Percentiles rank a stretch among this genome's conserved stretches.
These are phyloP conservation scores for Mortierella alpina DNA, from an alignment of 192 early-diverging fungal species.

Conservation along the genomic window DNA sequence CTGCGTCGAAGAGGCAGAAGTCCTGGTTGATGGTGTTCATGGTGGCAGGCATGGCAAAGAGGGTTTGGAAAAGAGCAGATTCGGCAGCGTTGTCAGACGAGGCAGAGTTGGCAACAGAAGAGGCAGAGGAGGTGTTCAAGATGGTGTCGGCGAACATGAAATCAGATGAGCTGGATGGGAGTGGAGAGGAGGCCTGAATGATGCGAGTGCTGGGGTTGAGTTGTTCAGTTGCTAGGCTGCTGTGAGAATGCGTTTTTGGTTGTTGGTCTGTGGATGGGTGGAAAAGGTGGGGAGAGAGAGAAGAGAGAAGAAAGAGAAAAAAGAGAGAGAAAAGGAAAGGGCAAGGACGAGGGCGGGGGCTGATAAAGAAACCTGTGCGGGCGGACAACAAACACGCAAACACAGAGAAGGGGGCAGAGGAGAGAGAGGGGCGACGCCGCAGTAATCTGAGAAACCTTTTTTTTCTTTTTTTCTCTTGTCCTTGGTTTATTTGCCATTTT, in stretches of 20 bases:
- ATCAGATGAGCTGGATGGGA: neutral
- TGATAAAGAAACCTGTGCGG: neutral
- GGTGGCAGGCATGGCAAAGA: conserved; percentile 48
- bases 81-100: conserved; percentile 31
- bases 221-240: neutral
- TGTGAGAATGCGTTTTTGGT: neutral
- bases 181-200: conserved; percentile 19
- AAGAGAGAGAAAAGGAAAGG: neutral
- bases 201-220: neutral
- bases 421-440: conserved; percentile 5
- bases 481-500: neutral
- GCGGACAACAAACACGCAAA: neutral
- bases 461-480: neutral
- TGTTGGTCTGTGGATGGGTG: neutral
- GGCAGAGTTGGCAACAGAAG: conserved; percentile 14
- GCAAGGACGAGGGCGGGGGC: neutral
- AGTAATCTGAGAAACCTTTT: conserved; percentile 12
- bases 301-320: conserved; percentile 1
- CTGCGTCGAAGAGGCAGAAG: conserved; percentile 51
- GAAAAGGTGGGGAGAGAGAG: conserved; percentile 3
- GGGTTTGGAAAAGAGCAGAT: conserved; percentile 45
- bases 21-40: conserved; percentile 53
- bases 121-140: neutral
- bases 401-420: neutral
- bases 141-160: conserved; percentile 27